A percentile compares a stretch with the other conserved stretches of the same genome.
Conservation (phyloP, 345 rosid genomes). For the Camelina laxa region DNA sequence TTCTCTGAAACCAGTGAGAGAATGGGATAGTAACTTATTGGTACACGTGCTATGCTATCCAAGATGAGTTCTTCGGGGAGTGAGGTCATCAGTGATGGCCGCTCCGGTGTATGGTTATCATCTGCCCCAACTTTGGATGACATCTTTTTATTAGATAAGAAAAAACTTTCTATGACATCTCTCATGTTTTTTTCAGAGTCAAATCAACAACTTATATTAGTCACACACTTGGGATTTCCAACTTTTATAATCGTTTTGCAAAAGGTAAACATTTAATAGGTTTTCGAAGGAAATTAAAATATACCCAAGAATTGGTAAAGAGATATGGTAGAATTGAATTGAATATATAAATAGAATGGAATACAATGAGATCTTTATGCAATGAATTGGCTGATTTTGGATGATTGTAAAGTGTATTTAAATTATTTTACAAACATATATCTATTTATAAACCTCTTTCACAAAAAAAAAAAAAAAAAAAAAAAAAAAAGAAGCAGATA, state of each 20-base stretch:
- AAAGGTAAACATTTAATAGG: neutral
- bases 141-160: neutral
- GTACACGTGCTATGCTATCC: conserved; percentile 10
- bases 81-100: neutral
- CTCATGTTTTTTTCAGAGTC: neutral
- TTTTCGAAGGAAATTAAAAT: neutral
- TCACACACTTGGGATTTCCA: neutral
- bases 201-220: neutral
- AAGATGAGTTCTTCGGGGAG: conserved; percentile 10
- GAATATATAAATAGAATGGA: neutral
- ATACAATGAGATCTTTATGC: neutral
- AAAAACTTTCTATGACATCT: neutral
- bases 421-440: neutral
- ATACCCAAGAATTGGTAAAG: neutral
- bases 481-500: no score
- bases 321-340: neutral
- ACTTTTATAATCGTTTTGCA: neutral
- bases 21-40: conserved; percentile 5
- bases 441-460: neutral
- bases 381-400: neutral
- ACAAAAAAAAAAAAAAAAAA: no score
- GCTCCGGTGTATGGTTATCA: neutral
- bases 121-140: neutral
- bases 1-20: conserved; percentile 8
- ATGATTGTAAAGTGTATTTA: neutral